These are phyloP conservation scores for Oehlia diaphana DNA, from an alignment of 192 early-diverging fungal genomes.

Conservation along the genomic window DNA sequence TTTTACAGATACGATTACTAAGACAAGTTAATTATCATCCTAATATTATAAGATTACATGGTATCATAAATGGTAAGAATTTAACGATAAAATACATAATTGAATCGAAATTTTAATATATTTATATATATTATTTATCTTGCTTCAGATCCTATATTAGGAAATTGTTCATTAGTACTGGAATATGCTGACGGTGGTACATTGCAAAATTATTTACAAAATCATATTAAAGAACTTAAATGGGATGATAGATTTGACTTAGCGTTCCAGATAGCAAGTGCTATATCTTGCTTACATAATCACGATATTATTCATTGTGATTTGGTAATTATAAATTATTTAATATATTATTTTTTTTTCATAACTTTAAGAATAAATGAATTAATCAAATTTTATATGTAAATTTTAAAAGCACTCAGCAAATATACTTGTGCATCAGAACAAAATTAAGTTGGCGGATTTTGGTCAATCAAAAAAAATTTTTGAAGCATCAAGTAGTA, in stretches of 20 bases:
- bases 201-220: neutral
- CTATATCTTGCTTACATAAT: neutral
- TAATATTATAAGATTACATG: neutral
- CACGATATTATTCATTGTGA: neutral
- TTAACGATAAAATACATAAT: neutral
- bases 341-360: no score
- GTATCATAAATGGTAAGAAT: neutral
- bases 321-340: neutral
- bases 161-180: neutral
- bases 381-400: no score
- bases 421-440: neutral
- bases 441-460: neutral
- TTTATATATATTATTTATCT: neutral
- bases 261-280: neutral
- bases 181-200: neutral
- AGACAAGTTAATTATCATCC: neutral
- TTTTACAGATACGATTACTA: neutral
- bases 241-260: neutral
- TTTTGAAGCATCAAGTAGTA: neutral
- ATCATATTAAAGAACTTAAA: neutral
- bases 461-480: neutral
- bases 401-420: neutral
- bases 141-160: neutral
- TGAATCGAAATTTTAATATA: neutral
- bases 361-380: no score